phyloP scores from a whole-genome alignment of 2,329 filamentous ascomycete species.

The Teratosphaeria destructans region DNA sequence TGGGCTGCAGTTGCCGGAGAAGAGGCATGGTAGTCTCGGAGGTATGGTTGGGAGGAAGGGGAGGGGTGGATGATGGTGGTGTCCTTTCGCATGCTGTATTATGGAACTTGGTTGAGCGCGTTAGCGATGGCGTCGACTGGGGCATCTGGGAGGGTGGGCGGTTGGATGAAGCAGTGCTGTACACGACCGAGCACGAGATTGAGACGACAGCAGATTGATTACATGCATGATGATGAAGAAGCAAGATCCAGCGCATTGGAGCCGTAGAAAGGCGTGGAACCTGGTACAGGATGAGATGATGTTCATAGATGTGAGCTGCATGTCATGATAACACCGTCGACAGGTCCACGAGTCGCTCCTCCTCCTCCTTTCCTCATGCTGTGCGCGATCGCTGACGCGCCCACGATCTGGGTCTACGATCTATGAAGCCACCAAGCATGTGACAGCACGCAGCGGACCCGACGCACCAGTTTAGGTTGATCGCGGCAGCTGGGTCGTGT shows the following conservation, averaged over 20 bases:
- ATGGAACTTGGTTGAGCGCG: background rate
- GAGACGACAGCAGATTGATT: background rate
- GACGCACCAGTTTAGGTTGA: background rate
- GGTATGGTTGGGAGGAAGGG: background rate
- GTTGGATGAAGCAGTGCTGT: background rate
- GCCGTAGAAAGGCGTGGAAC: background rate
- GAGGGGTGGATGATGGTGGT: background rate
- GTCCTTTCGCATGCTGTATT: background rate
- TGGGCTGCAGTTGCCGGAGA: background rate
- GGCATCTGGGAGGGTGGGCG: background rate
- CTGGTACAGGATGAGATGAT: background rate
- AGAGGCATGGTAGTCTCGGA: background rate
- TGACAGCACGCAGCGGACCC: too few relatives aligned
- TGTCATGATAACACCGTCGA: background rate
- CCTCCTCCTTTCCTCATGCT: too few relatives aligned
- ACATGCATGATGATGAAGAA: background rate
- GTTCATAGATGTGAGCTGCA: background rate
- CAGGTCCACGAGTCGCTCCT: background rate
- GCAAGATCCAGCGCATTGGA: background rate
- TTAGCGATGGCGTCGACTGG: background rate
- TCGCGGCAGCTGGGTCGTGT: background rate
- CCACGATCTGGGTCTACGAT: too few relatives aligned
- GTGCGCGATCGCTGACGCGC: too few relatives aligned
- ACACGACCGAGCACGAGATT: background rate
- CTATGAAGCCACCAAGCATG: too few relatives aligned